Conservation (phyloP, 148 eudicot genomes). For the Suaeda aralocaspica region DNA sequence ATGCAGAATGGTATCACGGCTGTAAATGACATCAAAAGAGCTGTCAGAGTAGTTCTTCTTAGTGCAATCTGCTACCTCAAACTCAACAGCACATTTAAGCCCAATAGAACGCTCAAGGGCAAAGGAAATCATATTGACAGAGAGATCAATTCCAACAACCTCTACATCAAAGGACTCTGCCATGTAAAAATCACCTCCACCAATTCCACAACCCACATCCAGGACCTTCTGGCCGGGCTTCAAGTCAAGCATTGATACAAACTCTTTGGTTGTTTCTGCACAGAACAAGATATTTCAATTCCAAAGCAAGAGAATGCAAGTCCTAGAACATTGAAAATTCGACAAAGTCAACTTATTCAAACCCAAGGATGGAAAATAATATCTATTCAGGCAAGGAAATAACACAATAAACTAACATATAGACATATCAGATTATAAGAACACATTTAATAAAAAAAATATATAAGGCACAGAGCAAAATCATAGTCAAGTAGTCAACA, state of each 20-base stretch:
- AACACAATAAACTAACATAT: neutral
- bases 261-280: conserved; percentile 92
- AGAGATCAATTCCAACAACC: conserved; percentile 93
- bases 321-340: too few relatives aligned
- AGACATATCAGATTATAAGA: too few relatives aligned
- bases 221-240: conserved; percentile 92
- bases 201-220: conserved; percentile 98
- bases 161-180: conserved; percentile 84
- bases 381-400: neutral
- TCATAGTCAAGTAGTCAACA: too few relatives aligned
- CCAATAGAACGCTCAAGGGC: conserved; percentile 94
- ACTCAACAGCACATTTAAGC: conserved; percentile 79
- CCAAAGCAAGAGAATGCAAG: neutral
- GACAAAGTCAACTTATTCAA: neutral
- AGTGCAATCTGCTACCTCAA: conserved; percentile 98
- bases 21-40: conserved; percentile 88
- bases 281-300: conserved; percentile 19
- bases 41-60: conserved; percentile 74
- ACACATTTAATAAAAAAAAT: too few relatives aligned
- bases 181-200: conserved; percentile 99
- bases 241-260: conserved; percentile 75
- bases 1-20: conserved; percentile 98
- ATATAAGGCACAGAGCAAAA: too few relatives aligned
- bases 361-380: neutral
- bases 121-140: conserved; percentile 87